A percentile compares a stretch with the other conserved stretches of the same genome.
Conservation (phyloP, 371 early-diverging fungal genomes). For the Chytridium lagenaria region DNA sequence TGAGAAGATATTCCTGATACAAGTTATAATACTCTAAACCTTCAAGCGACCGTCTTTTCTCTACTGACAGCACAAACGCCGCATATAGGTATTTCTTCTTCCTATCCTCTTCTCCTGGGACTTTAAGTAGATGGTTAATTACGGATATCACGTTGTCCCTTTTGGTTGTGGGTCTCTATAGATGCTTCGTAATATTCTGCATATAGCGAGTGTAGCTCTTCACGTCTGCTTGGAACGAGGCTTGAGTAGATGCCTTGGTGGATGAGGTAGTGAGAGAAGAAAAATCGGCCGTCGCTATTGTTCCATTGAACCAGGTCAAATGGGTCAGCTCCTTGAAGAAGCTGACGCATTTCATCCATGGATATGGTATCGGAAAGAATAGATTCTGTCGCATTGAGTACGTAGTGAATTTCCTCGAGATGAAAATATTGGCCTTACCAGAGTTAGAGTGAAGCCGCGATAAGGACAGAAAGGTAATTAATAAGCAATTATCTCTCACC, state of each 20-base stretch:
- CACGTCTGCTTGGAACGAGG: conserved; percentile 27
- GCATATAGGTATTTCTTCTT: conserved; percentile 22
- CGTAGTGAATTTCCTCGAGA: neutral
- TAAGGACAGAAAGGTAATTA: too few relatives aligned
- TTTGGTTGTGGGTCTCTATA: neutral
- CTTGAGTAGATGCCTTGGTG: conserved; percentile 26
- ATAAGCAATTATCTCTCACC: too few relatives aligned
- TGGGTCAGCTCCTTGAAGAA: conserved; percentile 21
- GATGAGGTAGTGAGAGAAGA: conserved; percentile 34
- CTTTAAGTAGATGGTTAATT: conserved; percentile 21
- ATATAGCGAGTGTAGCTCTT: conserved; percentile 14
- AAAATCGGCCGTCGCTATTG: neutral
- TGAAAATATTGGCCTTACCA: conserved; percentile 16
- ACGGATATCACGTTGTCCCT: conserved; percentile 7
- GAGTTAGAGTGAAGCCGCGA: neutral
- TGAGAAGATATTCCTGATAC: neutral
- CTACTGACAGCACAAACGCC: conserved; percentile 28
- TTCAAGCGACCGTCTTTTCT: conserved; percentile 10
- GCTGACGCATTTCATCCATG: conserved; percentile 5
- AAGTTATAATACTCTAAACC: conserved; percentile 27
- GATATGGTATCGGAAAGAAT: conserved; percentile 7
- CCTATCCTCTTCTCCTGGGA: conserved; percentile 18
- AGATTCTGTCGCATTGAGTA: conserved; percentile 12
- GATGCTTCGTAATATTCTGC: conserved; percentile 24
- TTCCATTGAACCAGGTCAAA: conserved; percentile 10